Evolutionary conservation across 495 filamentous ascomycete genomes (phyloP).

Genomic region (Hypoxylon fragiforme): DNA sequence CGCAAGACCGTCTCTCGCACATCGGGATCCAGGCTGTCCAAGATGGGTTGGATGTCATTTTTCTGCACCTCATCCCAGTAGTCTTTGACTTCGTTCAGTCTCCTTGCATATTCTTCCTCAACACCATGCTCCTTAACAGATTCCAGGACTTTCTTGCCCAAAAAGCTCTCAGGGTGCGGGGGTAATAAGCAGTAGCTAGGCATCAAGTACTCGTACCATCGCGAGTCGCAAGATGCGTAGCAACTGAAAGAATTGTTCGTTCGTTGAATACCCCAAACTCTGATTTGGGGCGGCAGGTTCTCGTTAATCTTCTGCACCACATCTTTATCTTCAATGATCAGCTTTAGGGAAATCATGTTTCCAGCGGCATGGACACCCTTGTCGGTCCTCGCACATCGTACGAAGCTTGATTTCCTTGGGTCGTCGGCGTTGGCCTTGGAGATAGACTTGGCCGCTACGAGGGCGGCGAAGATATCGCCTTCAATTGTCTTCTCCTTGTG

Average conservation of each 20-base stretch:
- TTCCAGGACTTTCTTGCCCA: slow-evolving; percentile 77
- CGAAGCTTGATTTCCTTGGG: slow-evolving; percentile 92
- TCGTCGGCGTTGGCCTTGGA: slow-evolving; percentile 96
- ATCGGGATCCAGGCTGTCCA: slow-evolving; percentile 53
- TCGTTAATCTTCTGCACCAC: slow-evolving; percentile 89
- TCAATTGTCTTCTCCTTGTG: slow-evolving; percentile 86
- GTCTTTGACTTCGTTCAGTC: slow-evolving; percentile 74
- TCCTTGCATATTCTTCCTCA: slow-evolving; percentile 62
- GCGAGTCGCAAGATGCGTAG: slow-evolving; percentile 89
- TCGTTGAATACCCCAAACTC: slow-evolving; percentile 87
- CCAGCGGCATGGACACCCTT: slow-evolving; percentile 98
- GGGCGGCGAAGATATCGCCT: slow-evolving; percentile 90
- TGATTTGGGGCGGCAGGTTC: slow-evolving; percentile 80
- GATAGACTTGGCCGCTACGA: slow-evolving; percentile 87
- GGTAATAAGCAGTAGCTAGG: slow-evolving; percentile 89
- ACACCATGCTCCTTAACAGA: slow-evolving; percentile 71
- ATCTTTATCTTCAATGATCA: slow-evolving; percentile 89
- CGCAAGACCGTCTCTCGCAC: slow-evolving; percentile 47
- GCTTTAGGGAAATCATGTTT: slow-evolving; percentile 91
- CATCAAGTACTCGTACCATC: slow-evolving; percentile 95
- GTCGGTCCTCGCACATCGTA: slow-evolving; percentile 92
- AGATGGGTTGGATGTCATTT: slow-evolving; percentile 71
- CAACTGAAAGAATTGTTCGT: slow-evolving; percentile 85
- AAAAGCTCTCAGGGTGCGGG: slow-evolving; percentile 81
- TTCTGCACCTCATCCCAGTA: slow-evolving; percentile 84